A percentile compares a stretch with the other conserved stretches of the same genome.
Evolutionary conservation across 306 rosid species (phyloP).

Genomic region (Fagus crenata): DNA sequence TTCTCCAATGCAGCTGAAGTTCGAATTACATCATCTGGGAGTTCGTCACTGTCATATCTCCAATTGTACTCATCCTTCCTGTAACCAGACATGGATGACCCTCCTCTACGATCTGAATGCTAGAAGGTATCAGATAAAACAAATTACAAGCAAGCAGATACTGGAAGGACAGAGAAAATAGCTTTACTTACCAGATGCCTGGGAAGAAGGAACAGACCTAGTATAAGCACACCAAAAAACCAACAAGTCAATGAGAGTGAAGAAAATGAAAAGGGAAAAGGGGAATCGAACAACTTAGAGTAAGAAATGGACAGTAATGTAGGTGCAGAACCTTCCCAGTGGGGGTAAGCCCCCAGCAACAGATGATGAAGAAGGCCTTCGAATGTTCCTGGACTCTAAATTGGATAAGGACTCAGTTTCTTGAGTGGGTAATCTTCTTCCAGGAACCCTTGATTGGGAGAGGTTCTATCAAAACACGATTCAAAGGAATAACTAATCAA

Average conservation of each 20-base stretch:
- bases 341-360: slow-evolving; percentile 97
- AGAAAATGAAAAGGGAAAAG: not conserved
- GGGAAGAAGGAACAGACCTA: slow-evolving; percentile 84
- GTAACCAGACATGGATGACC: slow-evolving; percentile 74
- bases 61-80: slow-evolving; percentile 94
- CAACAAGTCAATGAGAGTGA: slow-evolving; percentile 27
- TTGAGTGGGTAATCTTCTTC: slow-evolving; percentile 69
- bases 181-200: slow-evolving; percentile 77
- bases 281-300: not conserved
- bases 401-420: slow-evolving; percentile 75
- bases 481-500: not conserved
- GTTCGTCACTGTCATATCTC: slow-evolving; percentile 87
- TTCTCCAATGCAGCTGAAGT: slow-evolving; percentile 88
- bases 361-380: slow-evolving; percentile 93
- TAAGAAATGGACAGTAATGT: slow-evolving; percentile 24
- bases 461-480: slow-evolving; percentile 61
- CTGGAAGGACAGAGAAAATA: slow-evolving; percentile 19
- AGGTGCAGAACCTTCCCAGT: slow-evolving; percentile 70
- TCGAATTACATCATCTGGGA: slow-evolving; percentile 77
- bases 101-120: slow-evolving; percentile 91
- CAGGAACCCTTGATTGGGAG: slow-evolving; percentile 73
- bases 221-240: slow-evolving; percentile 32
- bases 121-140: slow-evolving; percentile 44
- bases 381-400: slow-evolving; percentile 64
- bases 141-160: slow-evolving; percentile 33